These are phyloP conservation scores for Ceratobasidium sp. DNA, from an alignment of 1,284 basidiomycete species.

Conservation along the genomic window DNA sequence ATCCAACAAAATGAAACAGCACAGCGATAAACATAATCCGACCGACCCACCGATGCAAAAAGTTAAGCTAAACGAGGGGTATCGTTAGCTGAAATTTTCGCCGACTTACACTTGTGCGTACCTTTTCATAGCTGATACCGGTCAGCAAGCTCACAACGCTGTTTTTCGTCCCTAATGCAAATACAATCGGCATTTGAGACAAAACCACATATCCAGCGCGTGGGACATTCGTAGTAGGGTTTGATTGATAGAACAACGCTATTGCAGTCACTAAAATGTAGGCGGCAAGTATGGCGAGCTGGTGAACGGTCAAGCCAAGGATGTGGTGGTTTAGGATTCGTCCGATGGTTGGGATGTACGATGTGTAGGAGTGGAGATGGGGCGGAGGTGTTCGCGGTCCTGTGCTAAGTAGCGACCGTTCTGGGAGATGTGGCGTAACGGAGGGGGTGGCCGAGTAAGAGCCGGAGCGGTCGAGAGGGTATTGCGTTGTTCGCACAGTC, in stretches of 20 bases:
- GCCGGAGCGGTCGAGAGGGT: not conserved
- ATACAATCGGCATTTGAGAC: conserved; percentile 47
- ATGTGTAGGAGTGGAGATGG: conserved; percentile 1
- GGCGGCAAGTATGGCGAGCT: conserved; percentile 11
- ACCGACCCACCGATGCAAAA: conserved; percentile 49
- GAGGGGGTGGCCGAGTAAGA: not conserved
- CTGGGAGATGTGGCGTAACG: not conserved
- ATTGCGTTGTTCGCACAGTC: not conserved
- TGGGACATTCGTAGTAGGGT: conserved; percentile 34
- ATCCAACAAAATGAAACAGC: conserved; percentile 48
- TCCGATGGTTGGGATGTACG: not conserved
- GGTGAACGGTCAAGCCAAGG: conserved; percentile 17
- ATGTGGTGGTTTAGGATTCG: conserved; percentile 23
- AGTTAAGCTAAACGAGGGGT: conserved; percentile 44
- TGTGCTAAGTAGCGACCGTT: too few relatives aligned
- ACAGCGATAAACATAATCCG: conserved; percentile 47
- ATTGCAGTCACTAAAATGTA: conserved; percentile 36
- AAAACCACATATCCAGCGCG: conserved; percentile 47
- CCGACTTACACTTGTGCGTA: not conserved
- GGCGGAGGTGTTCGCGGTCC: not conserved
- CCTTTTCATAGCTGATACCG: conserved; percentile 47
- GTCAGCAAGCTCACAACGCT: conserved; percentile 43
- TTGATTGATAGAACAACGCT: conserved; percentile 40
- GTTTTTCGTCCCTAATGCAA: conserved; percentile 48
- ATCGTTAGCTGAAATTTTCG: not conserved